Conservation (phyloP, 768 basidiomycete species). For the Leccinum imitatum region DNA sequence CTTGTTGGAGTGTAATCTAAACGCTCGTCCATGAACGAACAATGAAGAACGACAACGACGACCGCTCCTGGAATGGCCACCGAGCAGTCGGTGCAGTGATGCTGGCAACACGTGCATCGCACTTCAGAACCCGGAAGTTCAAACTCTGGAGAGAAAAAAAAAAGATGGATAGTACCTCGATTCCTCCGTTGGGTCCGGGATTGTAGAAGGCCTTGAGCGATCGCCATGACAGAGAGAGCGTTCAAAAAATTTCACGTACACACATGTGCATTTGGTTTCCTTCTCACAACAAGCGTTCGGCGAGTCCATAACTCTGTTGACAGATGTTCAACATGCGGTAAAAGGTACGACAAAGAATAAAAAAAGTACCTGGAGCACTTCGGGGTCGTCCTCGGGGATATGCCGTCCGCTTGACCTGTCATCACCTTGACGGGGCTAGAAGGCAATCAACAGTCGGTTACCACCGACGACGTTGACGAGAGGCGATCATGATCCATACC, state of each 20-base stretch:
- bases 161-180: constrained; percentile 45
- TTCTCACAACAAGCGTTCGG: constrained; percentile 58
- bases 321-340: background rate
- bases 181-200: constrained; percentile 56
- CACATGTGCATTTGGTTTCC: constrained; percentile 70
- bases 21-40: background rate
- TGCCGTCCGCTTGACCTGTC: constrained; percentile 56
- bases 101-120: constrained; percentile 61
- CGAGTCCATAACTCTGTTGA: constrained; percentile 72
- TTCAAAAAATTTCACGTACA: constrained; percentile 38
- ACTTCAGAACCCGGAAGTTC: constrained; percentile 34
- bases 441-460: background rate
- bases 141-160: background rate
- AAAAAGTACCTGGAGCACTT: constrained; percentile 46
- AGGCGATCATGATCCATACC: background rate
- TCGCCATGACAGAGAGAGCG: background rate
- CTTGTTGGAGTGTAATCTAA: constrained; percentile 40
- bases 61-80: constrained; percentile 65
- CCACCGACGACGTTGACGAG: background rate
- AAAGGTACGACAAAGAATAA: background rate
- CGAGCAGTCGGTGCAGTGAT: constrained; percentile 61
- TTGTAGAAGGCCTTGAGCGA: constrained; percentile 68
- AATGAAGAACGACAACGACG: background rate
- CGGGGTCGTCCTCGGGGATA: constrained; percentile 52
- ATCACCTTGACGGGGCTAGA: constrained; percentile 40